These are phyloP conservation scores for Wallacemonas rigidus DNA, from an alignment of 208 protist species.

Conservation along the genomic window DNA sequence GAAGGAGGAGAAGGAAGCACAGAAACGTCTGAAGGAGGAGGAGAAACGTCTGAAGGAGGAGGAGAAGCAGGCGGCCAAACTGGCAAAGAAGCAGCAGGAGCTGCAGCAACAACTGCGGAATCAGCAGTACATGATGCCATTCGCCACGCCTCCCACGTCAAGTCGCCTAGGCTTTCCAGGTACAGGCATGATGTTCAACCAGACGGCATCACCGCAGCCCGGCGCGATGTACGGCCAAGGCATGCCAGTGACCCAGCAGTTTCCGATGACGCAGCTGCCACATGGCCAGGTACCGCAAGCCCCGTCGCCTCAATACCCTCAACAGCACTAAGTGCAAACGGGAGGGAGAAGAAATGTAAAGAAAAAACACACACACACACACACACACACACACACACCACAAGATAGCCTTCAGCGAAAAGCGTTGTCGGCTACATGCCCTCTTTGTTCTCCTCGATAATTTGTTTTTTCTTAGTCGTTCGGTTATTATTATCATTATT, in stretches of 20 bases:
- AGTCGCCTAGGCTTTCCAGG: not conserved
- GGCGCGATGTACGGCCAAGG: not conserved
- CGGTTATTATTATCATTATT: too few species aligned
- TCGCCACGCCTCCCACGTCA: not conserved
- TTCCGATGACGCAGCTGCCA: not conserved
- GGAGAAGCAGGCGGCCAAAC: constrained; percentile 18
- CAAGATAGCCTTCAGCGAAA: too few species aligned
- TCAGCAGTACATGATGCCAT: constrained; percentile 18
- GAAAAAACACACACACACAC: too few species aligned
- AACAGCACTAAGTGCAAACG: not conserved
- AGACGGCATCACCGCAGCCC: not conserved
- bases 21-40: constrained; percentile 2
- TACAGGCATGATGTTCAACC: constrained; percentile 1
- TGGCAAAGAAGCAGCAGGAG: constrained; percentile 22
- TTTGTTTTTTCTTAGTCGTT: too few species aligned
- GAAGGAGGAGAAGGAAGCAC: constrained; percentile 17
- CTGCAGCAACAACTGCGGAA: constrained; percentile 16
- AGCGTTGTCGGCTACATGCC: too few species aligned
- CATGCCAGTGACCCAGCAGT: constrained; percentile 3
- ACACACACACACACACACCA: too few species aligned
- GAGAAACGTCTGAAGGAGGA: constrained; percentile 12
- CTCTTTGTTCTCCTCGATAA: too few species aligned
- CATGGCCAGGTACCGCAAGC: not conserved
- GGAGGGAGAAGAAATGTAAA: too few species aligned
- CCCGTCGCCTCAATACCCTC: not conserved